phyloP scores from a whole-genome alignment of 1,139 yeast species.

The Protomyces macrosporus region DNA sequence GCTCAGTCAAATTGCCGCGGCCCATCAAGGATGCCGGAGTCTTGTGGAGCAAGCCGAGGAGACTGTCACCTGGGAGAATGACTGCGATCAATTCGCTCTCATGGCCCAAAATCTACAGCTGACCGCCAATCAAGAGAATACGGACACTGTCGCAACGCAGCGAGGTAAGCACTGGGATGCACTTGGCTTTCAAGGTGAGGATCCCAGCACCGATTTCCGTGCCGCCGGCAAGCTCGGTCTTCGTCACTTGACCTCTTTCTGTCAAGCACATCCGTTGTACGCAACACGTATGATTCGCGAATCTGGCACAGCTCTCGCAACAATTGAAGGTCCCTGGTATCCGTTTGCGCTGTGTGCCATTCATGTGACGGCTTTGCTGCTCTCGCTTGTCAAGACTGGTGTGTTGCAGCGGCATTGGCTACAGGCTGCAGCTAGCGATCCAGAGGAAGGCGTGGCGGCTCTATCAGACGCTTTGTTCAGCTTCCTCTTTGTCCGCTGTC shows the following conservation, averaged over 20 bases:
- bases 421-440: constrained; percentile 3
- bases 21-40: not conserved
- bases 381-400: not conserved
- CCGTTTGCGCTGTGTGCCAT: constrained; percentile 21
- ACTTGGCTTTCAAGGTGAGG: constrained; percentile 19
- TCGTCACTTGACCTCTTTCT: constrained; percentile 9
- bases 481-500: constrained; percentile 13
- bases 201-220: constrained; percentile 18
- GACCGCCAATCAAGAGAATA: too few species aligned
- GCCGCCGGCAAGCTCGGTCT: constrained; percentile 12
- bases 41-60: not conserved
- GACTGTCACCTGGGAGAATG: not conserved
- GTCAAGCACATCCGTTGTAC: constrained; percentile 11
- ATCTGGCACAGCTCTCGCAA: constrained; percentile 1
- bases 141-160: too few species aligned
- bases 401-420: constrained; percentile 5
- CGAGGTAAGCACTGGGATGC: constrained; percentile 13
- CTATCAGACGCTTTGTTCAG: constrained; percentile 3
- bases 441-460: not conserved
- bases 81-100: not conserved
- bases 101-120: not conserved
- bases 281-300: constrained; percentile 12
- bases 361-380: constrained; percentile 4
- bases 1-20: not conserved
- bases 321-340: constrained; percentile 16